A percentile compares a stretch with the other conserved stretches of the same genome.
Evolutionary conservation across 2,329 filamentous ascomycete genomes (phyloP).

Genomic region (Fusarium goolgardi): DNA sequence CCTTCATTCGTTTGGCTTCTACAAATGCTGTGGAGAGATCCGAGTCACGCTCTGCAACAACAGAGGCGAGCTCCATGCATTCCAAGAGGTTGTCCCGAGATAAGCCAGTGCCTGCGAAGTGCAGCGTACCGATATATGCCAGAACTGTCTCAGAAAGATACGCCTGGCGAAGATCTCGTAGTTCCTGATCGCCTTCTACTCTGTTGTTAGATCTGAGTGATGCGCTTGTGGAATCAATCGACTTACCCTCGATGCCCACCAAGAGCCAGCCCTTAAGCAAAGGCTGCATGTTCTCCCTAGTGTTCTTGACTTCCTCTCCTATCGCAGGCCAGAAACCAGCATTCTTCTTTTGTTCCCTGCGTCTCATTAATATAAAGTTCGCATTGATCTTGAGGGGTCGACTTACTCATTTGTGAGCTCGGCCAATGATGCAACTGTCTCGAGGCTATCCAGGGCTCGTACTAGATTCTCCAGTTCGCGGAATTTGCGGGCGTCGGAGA

Average conservation of each 20-base stretch:
- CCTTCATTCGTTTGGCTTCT: slow-evolving; percentile 74
- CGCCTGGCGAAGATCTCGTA: slow-evolving; percentile 73
- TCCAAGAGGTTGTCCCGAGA: slow-evolving; percentile 82
- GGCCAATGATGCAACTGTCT: slow-evolving; percentile 70
- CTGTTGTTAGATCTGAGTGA: slow-evolving; percentile 19
- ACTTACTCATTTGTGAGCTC: slow-evolving; percentile 65
- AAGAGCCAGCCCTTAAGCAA: slow-evolving; percentile 75
- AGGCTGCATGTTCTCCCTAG: slow-evolving; percentile 68
- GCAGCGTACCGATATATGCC: slow-evolving; percentile 83
- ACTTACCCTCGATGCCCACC: slow-evolving; percentile 65
- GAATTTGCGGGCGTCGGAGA: slow-evolving; percentile 69
- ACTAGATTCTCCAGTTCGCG: slow-evolving; percentile 77
- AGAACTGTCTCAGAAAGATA: slow-evolving; percentile 90
- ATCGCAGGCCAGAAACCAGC: slow-evolving; percentile 67
- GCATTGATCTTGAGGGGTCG: too few relatives aligned
- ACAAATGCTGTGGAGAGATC: slow-evolving; percentile 74
- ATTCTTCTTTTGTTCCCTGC: slow-evolving; percentile 50
- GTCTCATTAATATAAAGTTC: slow-evolving; percentile 45
- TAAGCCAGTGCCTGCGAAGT: slow-evolving; percentile 79
- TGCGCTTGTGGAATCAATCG: background rate
- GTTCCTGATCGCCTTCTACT: slow-evolving; percentile 69
- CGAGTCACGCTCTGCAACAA: slow-evolving; percentile 77
- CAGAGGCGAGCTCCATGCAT: slow-evolving; percentile 85
- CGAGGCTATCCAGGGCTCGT: slow-evolving; percentile 73
- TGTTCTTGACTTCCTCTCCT: slow-evolving; percentile 63